A percentile compares a stretch with the other conserved stretches of the same genome.
These are phyloP conservation scores for Alloteropsis angusta DNA, from an alignment of 202 grass and related monocot species.

Conservation along the genomic window DNA sequence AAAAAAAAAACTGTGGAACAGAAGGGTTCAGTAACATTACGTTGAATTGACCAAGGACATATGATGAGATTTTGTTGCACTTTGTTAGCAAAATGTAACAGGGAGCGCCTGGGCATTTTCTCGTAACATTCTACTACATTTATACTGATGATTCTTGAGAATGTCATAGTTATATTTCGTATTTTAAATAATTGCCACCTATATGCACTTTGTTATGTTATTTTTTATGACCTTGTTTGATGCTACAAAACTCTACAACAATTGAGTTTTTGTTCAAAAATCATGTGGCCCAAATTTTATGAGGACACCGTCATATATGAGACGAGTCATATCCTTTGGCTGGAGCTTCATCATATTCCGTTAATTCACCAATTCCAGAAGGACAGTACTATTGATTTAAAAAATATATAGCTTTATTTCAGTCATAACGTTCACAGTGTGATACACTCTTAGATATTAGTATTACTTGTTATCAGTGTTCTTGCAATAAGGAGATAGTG, in stretches of 20 bases:
- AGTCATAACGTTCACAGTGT: not conserved
- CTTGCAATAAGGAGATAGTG: not conserved
- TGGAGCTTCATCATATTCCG: not conserved
- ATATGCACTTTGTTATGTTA: not conserved
- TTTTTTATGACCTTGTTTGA: not conserved
- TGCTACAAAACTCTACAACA: not conserved
- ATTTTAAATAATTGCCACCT: not conserved
- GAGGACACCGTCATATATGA: not conserved
- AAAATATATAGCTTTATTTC: not conserved
- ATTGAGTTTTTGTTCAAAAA: not conserved
- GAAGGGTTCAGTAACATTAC: not conserved
- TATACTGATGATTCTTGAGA: not conserved
- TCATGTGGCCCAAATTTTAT: not conserved
- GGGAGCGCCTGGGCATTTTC: not conserved
- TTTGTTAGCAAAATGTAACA: not conserved
- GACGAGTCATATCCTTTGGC: not conserved
- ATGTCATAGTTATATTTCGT: not conserved
- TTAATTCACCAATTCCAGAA: not conserved
- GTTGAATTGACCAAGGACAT: not conserved
- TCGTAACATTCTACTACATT: not conserved
- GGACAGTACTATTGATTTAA: too few species aligned
- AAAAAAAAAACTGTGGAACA: not conserved
- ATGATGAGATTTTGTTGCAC: not conserved
- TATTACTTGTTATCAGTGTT: not conserved
- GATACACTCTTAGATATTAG: not conserved